Base-by-base conservation (phyloP, 2,329 filamentous ascomycete genomes). In the Aureobasidium sp. region DNA sequence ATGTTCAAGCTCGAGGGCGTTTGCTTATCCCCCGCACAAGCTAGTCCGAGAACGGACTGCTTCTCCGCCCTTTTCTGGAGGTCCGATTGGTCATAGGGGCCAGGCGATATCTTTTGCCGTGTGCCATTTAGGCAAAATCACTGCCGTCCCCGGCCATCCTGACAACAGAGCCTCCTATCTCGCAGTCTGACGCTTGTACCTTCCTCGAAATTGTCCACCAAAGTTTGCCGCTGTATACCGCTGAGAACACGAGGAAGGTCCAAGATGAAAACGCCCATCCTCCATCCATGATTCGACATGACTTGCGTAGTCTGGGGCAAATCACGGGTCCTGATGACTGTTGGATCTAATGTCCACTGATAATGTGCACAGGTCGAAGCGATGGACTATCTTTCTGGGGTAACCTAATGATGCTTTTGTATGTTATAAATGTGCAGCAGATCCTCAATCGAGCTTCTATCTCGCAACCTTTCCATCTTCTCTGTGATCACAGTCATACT, bases 301-400 rank as follows among this genome's bases (percentile, higher is more conserved):
- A 42, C 50, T 55, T 29, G 16, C 15, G 29, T 27, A 64, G 18
- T 55, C 60, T 31, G 60, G 60, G 60, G 60, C 50, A 54, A 47
- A 55, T 20, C 29, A 29, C 25, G 50, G 45, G 16, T 33, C 58
- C 43, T 36, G 25, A 29, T 45, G 31, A 25, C 50, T 55, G 29
- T 45, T n/a, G 13, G 38, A 18, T 36, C 42, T 38, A 42, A 36
- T 29, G 16, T 36, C 23, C 8, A 27, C 50, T 36, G 60, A 55
- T 64, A 64, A 29, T 55, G 47, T 27, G 60, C 23, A 55, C 40
- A 54, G 60, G 60, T 64, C 27, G 45, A 64, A 55, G 60, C 50
- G 50, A 64, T 55, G 45, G 45, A 36, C 59, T 43, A 63, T 63
- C 48, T 20, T 38, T 40, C 50, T 42, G 60, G 47, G 47, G 59